Evolutionary conservation across 768 basidiomycete species (phyloP).

Genomic region (Leccinum boreale): DNA sequence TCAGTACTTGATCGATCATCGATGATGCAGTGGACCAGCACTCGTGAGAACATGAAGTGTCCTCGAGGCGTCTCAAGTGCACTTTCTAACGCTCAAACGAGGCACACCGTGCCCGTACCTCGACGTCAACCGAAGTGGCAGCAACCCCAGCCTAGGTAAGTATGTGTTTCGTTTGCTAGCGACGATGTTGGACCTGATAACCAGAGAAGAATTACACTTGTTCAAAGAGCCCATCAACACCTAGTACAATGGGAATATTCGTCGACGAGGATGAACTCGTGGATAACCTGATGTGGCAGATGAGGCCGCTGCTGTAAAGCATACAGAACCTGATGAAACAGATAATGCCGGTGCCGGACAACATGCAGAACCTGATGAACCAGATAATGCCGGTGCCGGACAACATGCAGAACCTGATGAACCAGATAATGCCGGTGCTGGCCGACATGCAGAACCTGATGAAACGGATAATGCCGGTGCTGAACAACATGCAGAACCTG

Average conservation of each 20-base stretch:
- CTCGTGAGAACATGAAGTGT: slow-evolving; percentile 1
- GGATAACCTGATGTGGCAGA: too few species aligned
- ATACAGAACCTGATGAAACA: too few species aligned
- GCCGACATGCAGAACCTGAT: slow-evolving; percentile 6
- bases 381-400: too few species aligned
- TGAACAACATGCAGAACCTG: background rate
- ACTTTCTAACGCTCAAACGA: background rate
- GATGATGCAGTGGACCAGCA: background rate
- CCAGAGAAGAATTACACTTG: background rate
- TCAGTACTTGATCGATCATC: too few species aligned
- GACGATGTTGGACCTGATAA: background rate
- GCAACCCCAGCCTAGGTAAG: slow-evolving; percentile 1
- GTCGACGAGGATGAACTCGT: slow-evolving; percentile 13
- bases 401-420: too few species aligned
- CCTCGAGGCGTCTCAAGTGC: slow-evolving; percentile 3
- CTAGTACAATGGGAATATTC: slow-evolving; percentile 15
- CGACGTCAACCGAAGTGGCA: background rate
- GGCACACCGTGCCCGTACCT: background rate
- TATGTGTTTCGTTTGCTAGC: background rate
- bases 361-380: too few species aligned
- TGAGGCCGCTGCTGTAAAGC: too few species aligned
- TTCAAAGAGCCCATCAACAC: background rate
- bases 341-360: too few species aligned
- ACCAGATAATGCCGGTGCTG: too few species aligned
- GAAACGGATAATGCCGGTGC: background rate